Percentiles rank a stretch among this genome's conserved stretches.
These are phyloP conservation scores for Pythium dissimile DNA, from an alignment of 352 stramenopile genomes.

Conservation along the genomic window DNA sequence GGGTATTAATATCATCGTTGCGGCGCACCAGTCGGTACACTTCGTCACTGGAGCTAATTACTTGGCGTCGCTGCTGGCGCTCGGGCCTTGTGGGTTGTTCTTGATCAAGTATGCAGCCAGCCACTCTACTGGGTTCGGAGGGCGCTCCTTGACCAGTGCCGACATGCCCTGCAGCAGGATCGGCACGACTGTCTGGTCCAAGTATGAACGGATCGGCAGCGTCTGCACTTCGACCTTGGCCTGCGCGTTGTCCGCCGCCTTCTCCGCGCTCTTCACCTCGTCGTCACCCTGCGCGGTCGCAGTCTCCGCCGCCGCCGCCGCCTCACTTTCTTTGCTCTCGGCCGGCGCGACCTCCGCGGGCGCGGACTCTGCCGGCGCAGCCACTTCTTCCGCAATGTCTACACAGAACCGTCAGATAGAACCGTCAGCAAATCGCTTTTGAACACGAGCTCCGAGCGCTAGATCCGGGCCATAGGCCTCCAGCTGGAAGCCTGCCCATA, in stretches of 20 bases:
- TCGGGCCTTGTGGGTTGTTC: constrained; percentile 92
- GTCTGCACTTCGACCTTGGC: constrained; percentile 90
- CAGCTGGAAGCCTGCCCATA: too few species aligned
- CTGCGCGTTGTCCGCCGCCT: constrained; percentile 66
- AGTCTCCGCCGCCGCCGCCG: constrained; percentile 8
- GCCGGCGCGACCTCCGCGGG: constrained; percentile 9
- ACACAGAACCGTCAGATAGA: neutral
- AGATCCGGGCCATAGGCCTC: too few species aligned
- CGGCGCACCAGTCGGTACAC: too few species aligned
- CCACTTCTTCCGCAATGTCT: constrained; percentile 28
- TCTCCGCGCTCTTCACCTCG: constrained; percentile 66
- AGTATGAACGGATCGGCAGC: constrained; percentile 96
- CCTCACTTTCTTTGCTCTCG: constrained; percentile 27
- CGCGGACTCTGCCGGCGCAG: constrained; percentile 9
- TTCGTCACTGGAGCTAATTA: constrained; percentile 25
- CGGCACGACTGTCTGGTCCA: constrained; percentile 98
- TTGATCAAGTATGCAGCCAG: constrained; percentile 95
- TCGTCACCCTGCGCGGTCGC: constrained; percentile 20
- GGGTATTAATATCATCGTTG: too few species aligned
- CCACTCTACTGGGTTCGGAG: constrained; percentile 96
- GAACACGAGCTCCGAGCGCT: too few species aligned
- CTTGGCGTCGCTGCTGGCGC: constrained; percentile 47
- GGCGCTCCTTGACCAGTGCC: constrained; percentile 96
- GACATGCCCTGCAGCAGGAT: constrained; percentile 98
- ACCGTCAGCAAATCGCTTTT: neutral